Percentiles rank a stretch among this genome's conserved stretches.
Evolutionary conservation across 371 early-diverging fungal species (phyloP).

Genomic region (Mortierella sp.): DNA sequence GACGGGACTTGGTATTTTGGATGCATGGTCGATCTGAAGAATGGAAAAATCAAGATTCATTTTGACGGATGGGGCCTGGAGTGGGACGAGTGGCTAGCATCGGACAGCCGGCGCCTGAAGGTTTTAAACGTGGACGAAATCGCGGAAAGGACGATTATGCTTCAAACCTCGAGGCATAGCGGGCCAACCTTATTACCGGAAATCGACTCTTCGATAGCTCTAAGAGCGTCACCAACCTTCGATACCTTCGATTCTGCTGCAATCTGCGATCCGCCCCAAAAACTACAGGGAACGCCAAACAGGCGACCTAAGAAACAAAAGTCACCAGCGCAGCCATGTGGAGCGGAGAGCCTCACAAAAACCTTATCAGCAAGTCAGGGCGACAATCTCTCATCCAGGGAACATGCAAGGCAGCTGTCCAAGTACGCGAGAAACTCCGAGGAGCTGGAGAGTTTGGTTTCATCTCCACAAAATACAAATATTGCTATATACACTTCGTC

Average conservation of each 20-base stretch:
- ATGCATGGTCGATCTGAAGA: conserved; percentile 58
- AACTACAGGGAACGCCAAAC: too few species aligned
- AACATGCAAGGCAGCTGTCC: background rate
- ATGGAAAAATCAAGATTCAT: conserved; percentile 62
- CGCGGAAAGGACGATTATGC: conserved; percentile 8
- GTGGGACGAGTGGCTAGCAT: conserved; percentile 74
- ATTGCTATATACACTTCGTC: background rate
- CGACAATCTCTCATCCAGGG: background rate
- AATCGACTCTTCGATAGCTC: conserved; percentile 5
- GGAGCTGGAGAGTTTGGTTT: background rate
- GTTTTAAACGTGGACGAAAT: conserved; percentile 15
- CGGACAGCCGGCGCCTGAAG: conserved; percentile 65
- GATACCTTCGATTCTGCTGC: too few species aligned
- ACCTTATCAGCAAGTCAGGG: too few species aligned
- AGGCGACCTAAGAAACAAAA: too few species aligned
- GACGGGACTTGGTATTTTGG: conserved; percentile 67
- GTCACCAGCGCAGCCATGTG: too few species aligned
- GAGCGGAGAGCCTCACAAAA: too few species aligned
- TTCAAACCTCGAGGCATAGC: background rate
- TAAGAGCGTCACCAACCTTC: too few species aligned
- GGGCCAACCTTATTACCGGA: background rate
- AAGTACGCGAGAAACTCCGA: background rate
- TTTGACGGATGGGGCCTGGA: conserved; percentile 70
- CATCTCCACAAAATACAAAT: background rate
- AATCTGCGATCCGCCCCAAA: too few species aligned